These are phyloP conservation scores for Botryotinia narcissicola DNA, from an alignment of 2,329 filamentous ascomycete species.

Conservation along the genomic window DNA sequence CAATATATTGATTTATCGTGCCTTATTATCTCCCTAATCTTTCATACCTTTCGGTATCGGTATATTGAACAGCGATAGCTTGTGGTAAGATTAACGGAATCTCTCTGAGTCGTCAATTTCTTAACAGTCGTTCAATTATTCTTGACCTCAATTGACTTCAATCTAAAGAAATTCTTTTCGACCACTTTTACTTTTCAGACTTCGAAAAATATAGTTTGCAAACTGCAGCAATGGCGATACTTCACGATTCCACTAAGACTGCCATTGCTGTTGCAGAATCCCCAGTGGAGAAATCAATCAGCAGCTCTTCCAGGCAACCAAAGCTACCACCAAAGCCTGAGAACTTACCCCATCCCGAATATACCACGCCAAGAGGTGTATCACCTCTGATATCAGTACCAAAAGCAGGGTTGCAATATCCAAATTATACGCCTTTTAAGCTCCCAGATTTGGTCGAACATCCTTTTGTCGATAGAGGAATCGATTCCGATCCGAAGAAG, in stretches of 20 bases:
- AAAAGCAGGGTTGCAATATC: slow-evolving; percentile 17
- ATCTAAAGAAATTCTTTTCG: background rate
- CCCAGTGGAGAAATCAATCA: background rate
- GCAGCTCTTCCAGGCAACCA: background rate
- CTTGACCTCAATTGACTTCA: background rate
- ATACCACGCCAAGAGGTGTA: slow-evolving; percentile 14
- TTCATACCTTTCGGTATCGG: background rate
- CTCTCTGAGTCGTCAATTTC: slow-evolving; percentile 6
- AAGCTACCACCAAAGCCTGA: slow-evolving; percentile 14
- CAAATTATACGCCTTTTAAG: slow-evolving; percentile 20
- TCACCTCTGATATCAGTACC: slow-evolving; percentile 12
- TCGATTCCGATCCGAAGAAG: slow-evolving; percentile 41
- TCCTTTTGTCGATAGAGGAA: slow-evolving; percentile 16
- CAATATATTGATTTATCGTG: background rate
- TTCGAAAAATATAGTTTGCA: background rate
- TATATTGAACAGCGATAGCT: slow-evolving; percentile 6
- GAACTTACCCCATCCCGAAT: slow-evolving; percentile 18
- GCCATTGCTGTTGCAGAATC: background rate
- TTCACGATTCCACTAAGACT: background rate
- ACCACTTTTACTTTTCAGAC: background rate
- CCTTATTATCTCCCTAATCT: background rate
- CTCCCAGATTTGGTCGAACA: slow-evolving; percentile 19
- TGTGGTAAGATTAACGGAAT: slow-evolving; percentile 7
- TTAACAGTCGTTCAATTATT: background rate
- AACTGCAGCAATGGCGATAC: background rate